Percentiles rank a stretch among this genome's conserved stretches.
phyloP scores from a whole-genome alignment of 331 rosid genomes.

The Dryas integrifolia region DNA sequence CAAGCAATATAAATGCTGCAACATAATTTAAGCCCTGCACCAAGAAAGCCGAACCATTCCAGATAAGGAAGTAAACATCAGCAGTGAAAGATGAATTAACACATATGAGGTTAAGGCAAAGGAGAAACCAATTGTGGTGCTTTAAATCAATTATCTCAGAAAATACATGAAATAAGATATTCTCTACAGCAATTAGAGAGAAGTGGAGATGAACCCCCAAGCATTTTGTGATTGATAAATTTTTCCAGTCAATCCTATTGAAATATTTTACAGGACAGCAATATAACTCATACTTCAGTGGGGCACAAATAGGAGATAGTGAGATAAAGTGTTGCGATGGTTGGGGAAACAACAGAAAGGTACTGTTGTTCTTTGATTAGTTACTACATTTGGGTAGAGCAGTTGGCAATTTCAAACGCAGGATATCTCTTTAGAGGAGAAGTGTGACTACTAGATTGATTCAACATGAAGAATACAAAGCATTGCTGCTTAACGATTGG shows the following conservation, averaged over 20 bases:
- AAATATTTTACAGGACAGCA: not conserved
- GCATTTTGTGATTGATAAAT: not conserved
- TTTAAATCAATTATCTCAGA: not conserved
- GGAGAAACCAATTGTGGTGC: not conserved
- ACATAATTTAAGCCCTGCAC: slow-evolving; percentile 93
- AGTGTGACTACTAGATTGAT: not conserved
- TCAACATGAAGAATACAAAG: not conserved
- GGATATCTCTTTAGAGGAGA: not conserved
- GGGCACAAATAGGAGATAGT: not conserved
- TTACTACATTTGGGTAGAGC: not conserved
- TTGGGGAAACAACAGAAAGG: not conserved
- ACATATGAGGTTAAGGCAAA: not conserved
- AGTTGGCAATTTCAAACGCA: too few species aligned
- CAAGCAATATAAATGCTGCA: slow-evolving; percentile 90
- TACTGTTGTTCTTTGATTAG: not conserved
- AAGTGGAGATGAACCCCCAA: not conserved
- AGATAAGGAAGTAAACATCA: slow-evolving; percentile 9
- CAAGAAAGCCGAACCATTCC: slow-evolving; percentile 26
- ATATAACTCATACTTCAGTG: not conserved
- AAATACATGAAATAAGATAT: not conserved
- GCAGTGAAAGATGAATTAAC: not conserved
- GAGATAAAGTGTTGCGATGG: not conserved
- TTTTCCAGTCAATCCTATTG: not conserved
- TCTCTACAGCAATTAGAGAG: not conserved
- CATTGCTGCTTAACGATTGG: not conserved